Conservation (phyloP, 176 grass and related monocot species). For the Secale cereale region DNA sequence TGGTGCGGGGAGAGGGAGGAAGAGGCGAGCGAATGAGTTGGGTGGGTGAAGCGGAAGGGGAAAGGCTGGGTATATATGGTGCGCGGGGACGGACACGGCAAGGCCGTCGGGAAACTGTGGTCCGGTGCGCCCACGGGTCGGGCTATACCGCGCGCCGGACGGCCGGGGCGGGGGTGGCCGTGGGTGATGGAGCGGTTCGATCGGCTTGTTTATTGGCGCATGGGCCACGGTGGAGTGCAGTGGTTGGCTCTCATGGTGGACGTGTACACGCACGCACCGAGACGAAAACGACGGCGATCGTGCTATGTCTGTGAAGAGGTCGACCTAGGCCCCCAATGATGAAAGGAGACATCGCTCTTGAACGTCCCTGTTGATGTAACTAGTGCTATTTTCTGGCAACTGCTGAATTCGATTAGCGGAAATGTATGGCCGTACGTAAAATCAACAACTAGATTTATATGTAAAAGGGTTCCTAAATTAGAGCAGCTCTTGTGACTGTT, state of each 20-base stretch:
- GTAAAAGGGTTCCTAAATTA: too few species aligned
- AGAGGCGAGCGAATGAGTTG: too few species aligned
- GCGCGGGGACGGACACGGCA: not conserved
- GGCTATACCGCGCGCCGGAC: not conserved
- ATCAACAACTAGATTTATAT: too few species aligned
- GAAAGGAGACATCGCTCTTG: not conserved
- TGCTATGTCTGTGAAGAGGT: not conserved
- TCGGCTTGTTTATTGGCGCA: not conserved
- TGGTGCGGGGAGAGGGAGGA: not conserved
- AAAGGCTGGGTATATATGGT: not conserved
- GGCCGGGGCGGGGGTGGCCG: not conserved
- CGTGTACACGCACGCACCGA: not conserved
- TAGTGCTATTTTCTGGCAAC: not conserved
- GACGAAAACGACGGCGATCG: not conserved
- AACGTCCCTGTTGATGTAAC: not conserved
- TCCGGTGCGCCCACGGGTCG: not conserved
- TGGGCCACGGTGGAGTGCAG: not conserved
- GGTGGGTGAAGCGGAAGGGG: not conserved
- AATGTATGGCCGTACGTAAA: too few species aligned
- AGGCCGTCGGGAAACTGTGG: not conserved
- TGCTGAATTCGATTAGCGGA: too few species aligned
- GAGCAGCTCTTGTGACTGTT: too few species aligned
- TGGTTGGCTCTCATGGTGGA: not conserved
- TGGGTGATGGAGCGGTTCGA: not conserved
- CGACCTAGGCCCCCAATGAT: not conserved